phyloP scores from a whole-genome alignment of 495 filamentous ascomycete species.

The Tuber borchii region DNA sequence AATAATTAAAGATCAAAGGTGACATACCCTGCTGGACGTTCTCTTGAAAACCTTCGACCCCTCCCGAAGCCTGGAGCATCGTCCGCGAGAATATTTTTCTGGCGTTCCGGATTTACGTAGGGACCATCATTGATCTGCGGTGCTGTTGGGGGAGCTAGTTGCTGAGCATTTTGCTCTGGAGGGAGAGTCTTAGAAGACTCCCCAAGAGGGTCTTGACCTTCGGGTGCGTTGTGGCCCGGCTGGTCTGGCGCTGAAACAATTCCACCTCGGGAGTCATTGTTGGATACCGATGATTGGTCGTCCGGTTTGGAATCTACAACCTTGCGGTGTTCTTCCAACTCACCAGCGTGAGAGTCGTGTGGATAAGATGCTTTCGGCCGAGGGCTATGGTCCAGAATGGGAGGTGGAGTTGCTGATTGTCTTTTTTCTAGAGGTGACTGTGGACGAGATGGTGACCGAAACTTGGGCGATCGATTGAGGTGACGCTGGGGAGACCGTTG shows the following conservation, averaged over 20 bases:
- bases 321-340: constrained; percentile 17
- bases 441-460: constrained; percentile 18
- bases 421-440: constrained; percentile 19
- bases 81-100: constrained; percentile 28
- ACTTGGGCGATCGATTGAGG: constrained; percentile 16
- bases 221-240: background rate
- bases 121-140: constrained; percentile 25
- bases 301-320: constrained; percentile 19
- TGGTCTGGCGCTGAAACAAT: constrained; percentile 7
- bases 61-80: constrained; percentile 23
- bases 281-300: constrained; percentile 20
- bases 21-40: constrained; percentile 15
- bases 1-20: background rate
- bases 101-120: constrained; percentile 38
- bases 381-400: constrained; percentile 6
- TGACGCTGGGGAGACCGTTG: constrained; percentile 26
- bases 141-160: constrained; percentile 15
- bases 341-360: constrained; percentile 6
- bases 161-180: background rate
- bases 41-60: constrained; percentile 19
- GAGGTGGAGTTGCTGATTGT: constrained; percentile 21
- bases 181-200: constrained; percentile 21
- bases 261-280: constrained; percentile 17
- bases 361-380: constrained; percentile 20
- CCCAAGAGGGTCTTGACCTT: constrained; percentile 21